phyloP scores from a whole-genome alignment of 163 green algal species.

The Volvox carteri region DNA sequence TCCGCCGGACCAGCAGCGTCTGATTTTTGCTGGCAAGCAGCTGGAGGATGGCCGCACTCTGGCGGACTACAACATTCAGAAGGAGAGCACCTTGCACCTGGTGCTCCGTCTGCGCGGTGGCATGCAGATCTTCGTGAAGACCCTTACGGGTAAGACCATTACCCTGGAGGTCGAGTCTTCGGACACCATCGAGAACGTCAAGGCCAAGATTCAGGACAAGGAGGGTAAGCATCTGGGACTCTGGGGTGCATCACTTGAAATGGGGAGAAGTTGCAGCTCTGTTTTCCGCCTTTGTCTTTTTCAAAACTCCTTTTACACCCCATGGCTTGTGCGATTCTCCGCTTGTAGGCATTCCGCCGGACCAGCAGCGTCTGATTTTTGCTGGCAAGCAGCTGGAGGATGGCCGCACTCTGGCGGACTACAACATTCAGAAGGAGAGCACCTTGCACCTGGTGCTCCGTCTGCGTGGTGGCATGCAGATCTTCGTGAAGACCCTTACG shows the following conservation, averaged over 20 bases:
- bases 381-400: constrained; percentile 97
- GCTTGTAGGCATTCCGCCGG: constrained; percentile 88
- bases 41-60: constrained; percentile 90
- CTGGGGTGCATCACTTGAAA: too few species aligned
- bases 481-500: constrained; percentile 75
- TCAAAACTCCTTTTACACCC: too few species aligned
- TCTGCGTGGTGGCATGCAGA: constrained; percentile 83
- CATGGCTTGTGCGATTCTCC: too few species aligned
- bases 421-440: constrained; percentile 96
- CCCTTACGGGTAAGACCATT: constrained; percentile 96
- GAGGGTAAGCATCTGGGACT: constrained; percentile 73
- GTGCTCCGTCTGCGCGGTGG: constrained; percentile 84
- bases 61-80: constrained; percentile 88
- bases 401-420: constrained; percentile 87
- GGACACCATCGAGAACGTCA: constrained; percentile 96
- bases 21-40: constrained; percentile 98
- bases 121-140: constrained; percentile 99
- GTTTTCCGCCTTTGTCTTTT: too few species aligned
- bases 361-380: constrained; percentile 97
- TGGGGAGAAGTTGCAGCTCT: too few species aligned
- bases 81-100: constrained; percentile 87
- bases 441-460: constrained; percentile 87
- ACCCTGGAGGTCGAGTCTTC: constrained; percentile 93
- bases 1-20: constrained; percentile 95
- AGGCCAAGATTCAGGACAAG: constrained; percentile 92